Evolutionary conservation across 1,284 basidiomycete genomes (phyloP).

Genomic region (Trichosporon ovoides): DNA sequence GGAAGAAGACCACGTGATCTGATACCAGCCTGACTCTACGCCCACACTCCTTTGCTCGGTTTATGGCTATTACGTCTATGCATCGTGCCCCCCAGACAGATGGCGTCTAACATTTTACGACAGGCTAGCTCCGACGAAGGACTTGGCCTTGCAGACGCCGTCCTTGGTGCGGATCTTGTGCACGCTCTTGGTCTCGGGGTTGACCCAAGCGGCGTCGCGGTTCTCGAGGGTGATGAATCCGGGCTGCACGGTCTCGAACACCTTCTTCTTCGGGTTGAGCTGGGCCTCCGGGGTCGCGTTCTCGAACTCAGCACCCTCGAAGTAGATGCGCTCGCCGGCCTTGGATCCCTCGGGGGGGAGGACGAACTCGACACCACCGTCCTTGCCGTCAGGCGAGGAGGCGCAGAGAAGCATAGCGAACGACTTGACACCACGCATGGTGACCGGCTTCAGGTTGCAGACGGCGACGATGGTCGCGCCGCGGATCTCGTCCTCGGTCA

Average conservation of each 20-base stretch:
- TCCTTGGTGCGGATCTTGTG: conserved; percentile 80
- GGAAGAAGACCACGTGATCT: too few species aligned
- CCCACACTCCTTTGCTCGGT: too few species aligned
- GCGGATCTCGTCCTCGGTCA: conserved; percentile 87
- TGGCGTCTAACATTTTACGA: conserved; percentile 54
- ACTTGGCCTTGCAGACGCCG: conserved; percentile 72
- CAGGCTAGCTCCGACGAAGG: conserved; percentile 75
- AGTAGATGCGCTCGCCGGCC: conserved; percentile 87
- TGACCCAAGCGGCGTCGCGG: conserved; percentile 86
- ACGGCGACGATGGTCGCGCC: conserved; percentile 80
- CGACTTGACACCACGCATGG: conserved; percentile 92
- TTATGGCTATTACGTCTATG: conserved; percentile 6
- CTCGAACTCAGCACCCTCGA: conserved; percentile 79
- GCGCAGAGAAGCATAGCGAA: conserved; percentile 95
- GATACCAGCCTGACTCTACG: too few species aligned
- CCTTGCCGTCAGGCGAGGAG: conserved; percentile 66
- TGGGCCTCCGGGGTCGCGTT: conserved; percentile 66
- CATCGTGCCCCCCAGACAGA: neutral
- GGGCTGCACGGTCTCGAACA: conserved; percentile 90
- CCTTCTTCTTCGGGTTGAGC: conserved; percentile 95
- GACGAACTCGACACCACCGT: conserved; percentile 84
- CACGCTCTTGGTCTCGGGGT: conserved; percentile 70
- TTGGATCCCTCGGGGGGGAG: conserved; percentile 77
- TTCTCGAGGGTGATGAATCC: conserved; percentile 79
- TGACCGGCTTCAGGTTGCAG: conserved; percentile 87